A percentile compares a stretch with the other conserved stretches of the same genome.
Evolutionary conservation across 257 asterid species (phyloP).

Genomic region (Nyctanthes arbortristis): DNA sequence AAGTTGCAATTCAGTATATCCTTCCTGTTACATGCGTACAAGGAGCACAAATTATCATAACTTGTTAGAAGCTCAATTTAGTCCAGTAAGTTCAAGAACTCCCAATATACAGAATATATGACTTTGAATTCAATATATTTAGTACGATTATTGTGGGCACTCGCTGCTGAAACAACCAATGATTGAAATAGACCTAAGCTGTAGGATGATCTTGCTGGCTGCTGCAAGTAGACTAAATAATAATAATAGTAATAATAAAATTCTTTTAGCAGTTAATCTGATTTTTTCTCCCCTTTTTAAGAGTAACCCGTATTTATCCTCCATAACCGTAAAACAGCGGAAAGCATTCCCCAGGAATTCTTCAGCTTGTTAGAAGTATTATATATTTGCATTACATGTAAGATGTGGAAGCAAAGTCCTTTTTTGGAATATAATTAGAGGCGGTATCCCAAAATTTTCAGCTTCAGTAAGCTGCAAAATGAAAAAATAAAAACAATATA

Average conservation of each 20-base stretch:
- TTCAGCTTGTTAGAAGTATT: background rate
- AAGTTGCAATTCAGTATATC: constrained; percentile 17
- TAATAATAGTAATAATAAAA: background rate
- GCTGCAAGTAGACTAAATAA: background rate
- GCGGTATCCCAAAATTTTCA: background rate
- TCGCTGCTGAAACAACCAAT: background rate
- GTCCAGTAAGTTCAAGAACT: background rate
- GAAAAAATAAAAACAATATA: background rate
- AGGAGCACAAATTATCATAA: constrained; percentile 8
- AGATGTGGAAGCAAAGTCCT: background rate
- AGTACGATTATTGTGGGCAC: constrained; percentile 15
- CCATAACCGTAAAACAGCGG: background rate
- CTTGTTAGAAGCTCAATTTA: background rate
- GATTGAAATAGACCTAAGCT: background rate
- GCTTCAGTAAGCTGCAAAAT: background rate
- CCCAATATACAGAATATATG: background rate
- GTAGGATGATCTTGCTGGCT: too few species aligned
- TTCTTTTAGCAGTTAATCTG: background rate
- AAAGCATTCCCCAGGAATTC: background rate
- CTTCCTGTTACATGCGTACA: constrained; percentile 7
- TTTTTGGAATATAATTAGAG: background rate
- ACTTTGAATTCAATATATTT: constrained; percentile 13
- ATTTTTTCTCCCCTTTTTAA: background rate
- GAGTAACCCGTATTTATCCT: background rate
- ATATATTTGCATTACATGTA: background rate